A percentile compares a stretch with the other conserved stretches of the same genome.
Conservation (phyloP, 108 stramenopile genomes). For the Skeletonema menzelii region DNA sequence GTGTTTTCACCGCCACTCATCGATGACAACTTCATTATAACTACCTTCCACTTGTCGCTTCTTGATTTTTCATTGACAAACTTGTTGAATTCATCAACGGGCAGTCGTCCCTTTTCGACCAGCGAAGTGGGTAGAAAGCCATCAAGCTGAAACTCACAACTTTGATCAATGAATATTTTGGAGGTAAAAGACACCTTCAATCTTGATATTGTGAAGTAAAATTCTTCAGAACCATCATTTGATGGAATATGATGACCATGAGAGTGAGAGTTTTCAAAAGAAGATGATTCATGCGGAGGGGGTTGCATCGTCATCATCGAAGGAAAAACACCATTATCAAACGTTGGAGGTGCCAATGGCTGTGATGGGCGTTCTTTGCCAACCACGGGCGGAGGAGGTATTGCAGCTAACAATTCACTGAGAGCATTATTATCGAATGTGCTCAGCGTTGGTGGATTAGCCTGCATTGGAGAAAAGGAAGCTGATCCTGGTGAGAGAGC, state of each 20-base stretch:
- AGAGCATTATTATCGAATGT: background rate
- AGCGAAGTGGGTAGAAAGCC: slow-evolving; percentile 49
- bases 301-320: slow-evolving; percentile 1
- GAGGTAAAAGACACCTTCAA: slow-evolving; percentile 40
- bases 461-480: background rate
- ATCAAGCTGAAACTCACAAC: slow-evolving; percentile 23
- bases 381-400: slow-evolving; percentile 5
- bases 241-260: slow-evolving; percentile 28
- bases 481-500: background rate
- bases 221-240: slow-evolving; percentile 29
- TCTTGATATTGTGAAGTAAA: slow-evolving; percentile 25
- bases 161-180: slow-evolving; percentile 32
- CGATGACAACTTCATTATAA: slow-evolving; percentile 43
- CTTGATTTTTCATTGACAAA: slow-evolving; percentile 59
- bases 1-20: slow-evolving; percentile 45
- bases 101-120: slow-evolving; percentile 58
- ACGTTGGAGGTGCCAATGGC: background rate
- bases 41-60: slow-evolving; percentile 54
- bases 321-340: background rate
- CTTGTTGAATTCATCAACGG: slow-evolving; percentile 56
- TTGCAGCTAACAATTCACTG: background rate
- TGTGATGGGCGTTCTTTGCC: background rate
- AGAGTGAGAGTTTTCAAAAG: background rate
- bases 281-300: slow-evolving; percentile 1
- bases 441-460: background rate